phyloP scores from a whole-genome alignment of 2,329 filamentous ascomycete species.

The Aspergillus udagawae region DNA sequence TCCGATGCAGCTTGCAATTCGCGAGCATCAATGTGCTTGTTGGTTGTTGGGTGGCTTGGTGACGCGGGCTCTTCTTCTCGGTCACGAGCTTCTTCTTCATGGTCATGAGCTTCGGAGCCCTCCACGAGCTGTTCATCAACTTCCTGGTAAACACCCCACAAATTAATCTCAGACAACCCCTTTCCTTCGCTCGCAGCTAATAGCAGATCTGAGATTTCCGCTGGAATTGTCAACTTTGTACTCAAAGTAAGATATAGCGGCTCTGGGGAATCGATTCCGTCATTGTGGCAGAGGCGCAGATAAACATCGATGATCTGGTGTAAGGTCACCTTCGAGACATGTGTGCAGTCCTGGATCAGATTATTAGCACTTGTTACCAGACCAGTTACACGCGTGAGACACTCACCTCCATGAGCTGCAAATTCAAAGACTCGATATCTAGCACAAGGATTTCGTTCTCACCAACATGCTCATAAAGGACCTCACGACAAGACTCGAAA shows the following conservation, averaged over 20 bases:
- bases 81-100: slow-evolving; percentile 10
- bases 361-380: slow-evolving; percentile 20
- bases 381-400: slow-evolving; percentile 2
- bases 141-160: slow-evolving; percentile 48
- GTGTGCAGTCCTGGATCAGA: slow-evolving; percentile 45
- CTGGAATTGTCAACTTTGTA: slow-evolving; percentile 51
- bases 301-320: slow-evolving; percentile 58
- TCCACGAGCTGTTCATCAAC: slow-evolving; percentile 29
- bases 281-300: slow-evolving; percentile 56
- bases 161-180: slow-evolving; percentile 50
- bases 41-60: slow-evolving; percentile 8
- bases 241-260: slow-evolving; percentile 57
- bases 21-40: slow-evolving; percentile 16
- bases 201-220: slow-evolving; percentile 50
- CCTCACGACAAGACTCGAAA: slow-evolving; percentile 52
- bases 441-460: slow-evolving; percentile 57
- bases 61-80: slow-evolving; percentile 14
- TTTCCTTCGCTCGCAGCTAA: slow-evolving; percentile 54
- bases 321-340: slow-evolving; percentile 49
- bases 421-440: slow-evolving; percentile 51
- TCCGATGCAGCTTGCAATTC: slow-evolving; percentile 6
- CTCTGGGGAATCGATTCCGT: slow-evolving; percentile 50
- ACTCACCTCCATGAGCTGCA: slow-evolving; percentile 57
- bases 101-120: slow-evolving; percentile 5
- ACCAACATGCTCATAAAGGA: slow-evolving; percentile 53